Evolutionary conservation across 129 eudicot species (phyloP), one percentile per base, ranked within the genome.

Genomic region (Centella asiatica): DNA sequence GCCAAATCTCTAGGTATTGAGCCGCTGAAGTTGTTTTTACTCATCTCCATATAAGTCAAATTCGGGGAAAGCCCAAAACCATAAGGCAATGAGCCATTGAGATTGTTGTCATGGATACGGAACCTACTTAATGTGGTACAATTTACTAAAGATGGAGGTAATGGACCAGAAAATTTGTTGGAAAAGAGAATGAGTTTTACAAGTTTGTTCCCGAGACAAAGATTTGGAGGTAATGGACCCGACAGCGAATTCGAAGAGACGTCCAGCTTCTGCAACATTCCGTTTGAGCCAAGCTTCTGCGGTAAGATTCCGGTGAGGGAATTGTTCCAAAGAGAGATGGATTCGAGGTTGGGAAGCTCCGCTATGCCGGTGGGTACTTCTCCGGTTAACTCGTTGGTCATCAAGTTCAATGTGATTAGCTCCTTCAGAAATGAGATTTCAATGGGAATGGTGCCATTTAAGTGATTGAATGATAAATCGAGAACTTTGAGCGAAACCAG

Each of bases 311-410:
- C 96, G 50, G 84, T 68, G 42, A 93, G 86, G 6, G 92, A 84
- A 70, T 93, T 93, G 76, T 88, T 85, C 99, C 99, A 93, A 12
- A 93, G 62, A 22, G 64, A 70, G 46, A 93, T 70, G 6, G 44
- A 0, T 64, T 78, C 80, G 2, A 93, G 80, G 60, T 67, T 67
- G 0, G 96, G 96, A 24, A 93, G 92, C 57, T 87, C 95, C 9
- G 93, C 96, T 42, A 93, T 71, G 17, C 87, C 87, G 26, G 72
- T 51, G n/a, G 99, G 99, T 33, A 93, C 81, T 44, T 83, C 82
- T 17, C 99, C 99, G 26, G 81, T 80, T 18, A 93, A 53, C 37
- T 72, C 25, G 65, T 93, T 93, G 72, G 75, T 72, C 92, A 93
- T 74, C 47, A 93, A 62, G 23, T 68, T 85, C 48, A 88, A 52